Percentiles rank a stretch among this genome's conserved stretches.
Conservation (phyloP, 805 yeast species). For the Schwanniomyces vanrijiae region DNA sequence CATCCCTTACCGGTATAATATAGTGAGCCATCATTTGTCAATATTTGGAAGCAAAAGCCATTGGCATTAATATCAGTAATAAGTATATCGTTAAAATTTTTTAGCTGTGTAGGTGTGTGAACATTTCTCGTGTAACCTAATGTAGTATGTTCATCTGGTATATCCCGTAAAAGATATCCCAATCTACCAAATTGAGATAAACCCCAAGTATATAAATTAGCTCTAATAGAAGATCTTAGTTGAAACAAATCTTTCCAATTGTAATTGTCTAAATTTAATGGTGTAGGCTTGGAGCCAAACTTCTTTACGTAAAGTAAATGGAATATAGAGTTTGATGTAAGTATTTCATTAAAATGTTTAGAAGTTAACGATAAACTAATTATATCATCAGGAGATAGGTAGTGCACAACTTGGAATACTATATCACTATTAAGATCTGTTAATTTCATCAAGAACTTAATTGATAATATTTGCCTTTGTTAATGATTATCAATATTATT, state of each 20-base stretch:
- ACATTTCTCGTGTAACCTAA: conserved; percentile 26
- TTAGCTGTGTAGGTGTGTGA: conserved; percentile 37
- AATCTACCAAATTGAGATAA: conserved; percentile 42
- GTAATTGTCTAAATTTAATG: conserved; percentile 35
- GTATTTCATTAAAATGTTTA: conserved; percentile 29
- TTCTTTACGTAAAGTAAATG: conserved; percentile 42
- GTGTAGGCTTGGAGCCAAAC: conserved; percentile 46
- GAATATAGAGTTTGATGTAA: conserved; percentile 28
- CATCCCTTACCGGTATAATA: conserved; percentile 50
- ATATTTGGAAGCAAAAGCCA: conserved; percentile 62
- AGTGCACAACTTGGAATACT: conserved; percentile 31
- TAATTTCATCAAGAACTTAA: conserved; percentile 11
- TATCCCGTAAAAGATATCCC: conserved; percentile 37
- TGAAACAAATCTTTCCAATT: conserved; percentile 54
- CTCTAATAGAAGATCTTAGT: conserved; percentile 30
- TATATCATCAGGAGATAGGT: conserved; percentile 40
- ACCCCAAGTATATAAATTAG: conserved; percentile 55
- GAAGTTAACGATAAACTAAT: conserved; percentile 38
- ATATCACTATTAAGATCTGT: conserved; percentile 42
- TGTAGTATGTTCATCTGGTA: conserved; percentile 21
- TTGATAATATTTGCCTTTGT: background rate
- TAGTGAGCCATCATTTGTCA: conserved; percentile 55
- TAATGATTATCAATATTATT: background rate
- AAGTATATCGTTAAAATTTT: conserved; percentile 30
- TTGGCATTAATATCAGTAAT: conserved; percentile 56